phyloP scores from a whole-genome alignment of 208 protist species.

The Leishmania arabica region DNA sequence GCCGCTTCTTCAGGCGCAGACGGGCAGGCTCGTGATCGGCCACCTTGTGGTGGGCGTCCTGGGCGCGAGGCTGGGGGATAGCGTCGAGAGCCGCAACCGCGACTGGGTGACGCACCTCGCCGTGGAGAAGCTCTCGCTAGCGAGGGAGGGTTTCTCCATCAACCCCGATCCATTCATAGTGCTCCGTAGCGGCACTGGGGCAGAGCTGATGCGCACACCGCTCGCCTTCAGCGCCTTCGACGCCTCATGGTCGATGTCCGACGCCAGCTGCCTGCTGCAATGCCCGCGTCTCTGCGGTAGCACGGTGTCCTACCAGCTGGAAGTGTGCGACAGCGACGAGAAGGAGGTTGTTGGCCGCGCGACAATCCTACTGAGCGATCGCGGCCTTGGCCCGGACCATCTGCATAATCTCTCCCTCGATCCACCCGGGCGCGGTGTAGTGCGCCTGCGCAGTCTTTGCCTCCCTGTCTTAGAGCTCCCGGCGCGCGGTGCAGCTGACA shows the following conservation, averaged over 20 bases:
- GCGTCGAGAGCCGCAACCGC: slow-evolving; percentile 32
- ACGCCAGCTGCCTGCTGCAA: slow-evolving; percentile 76
- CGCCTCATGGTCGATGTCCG: slow-evolving; percentile 50
- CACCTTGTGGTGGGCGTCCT: slow-evolving; percentile 65
- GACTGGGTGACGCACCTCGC: slow-evolving; percentile 60
- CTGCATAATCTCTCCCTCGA: slow-evolving; percentile 52
- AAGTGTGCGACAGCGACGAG: slow-evolving; percentile 85
- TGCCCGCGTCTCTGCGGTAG: slow-evolving; percentile 66
- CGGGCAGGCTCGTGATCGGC: slow-evolving; percentile 57
- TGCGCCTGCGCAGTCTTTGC: slow-evolving; percentile 34
- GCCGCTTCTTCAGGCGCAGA: slow-evolving; percentile 54
- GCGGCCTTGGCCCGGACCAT: slow-evolving; percentile 45
- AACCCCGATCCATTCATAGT: slow-evolving; percentile 82
- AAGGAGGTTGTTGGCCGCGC: slow-evolving; percentile 50
- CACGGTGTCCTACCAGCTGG: slow-evolving; percentile 54
- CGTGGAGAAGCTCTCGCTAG: slow-evolving; percentile 52
- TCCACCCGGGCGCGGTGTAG: slow-evolving; percentile 37
- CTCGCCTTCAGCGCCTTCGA: slow-evolving; percentile 51
- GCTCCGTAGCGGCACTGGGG: slow-evolving; percentile 48
- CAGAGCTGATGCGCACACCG: slow-evolving; percentile 63
- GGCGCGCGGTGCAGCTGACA: not conserved
- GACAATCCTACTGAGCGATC: slow-evolving; percentile 42
- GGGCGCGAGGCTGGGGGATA: slow-evolving; percentile 32
- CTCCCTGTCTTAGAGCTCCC: slow-evolving; percentile 27
- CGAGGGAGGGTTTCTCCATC: slow-evolving; percentile 38